Evolutionary conservation across 1,284 basidiomycete genomes (phyloP).

Genomic region (Pholiota adiposa): DNA sequence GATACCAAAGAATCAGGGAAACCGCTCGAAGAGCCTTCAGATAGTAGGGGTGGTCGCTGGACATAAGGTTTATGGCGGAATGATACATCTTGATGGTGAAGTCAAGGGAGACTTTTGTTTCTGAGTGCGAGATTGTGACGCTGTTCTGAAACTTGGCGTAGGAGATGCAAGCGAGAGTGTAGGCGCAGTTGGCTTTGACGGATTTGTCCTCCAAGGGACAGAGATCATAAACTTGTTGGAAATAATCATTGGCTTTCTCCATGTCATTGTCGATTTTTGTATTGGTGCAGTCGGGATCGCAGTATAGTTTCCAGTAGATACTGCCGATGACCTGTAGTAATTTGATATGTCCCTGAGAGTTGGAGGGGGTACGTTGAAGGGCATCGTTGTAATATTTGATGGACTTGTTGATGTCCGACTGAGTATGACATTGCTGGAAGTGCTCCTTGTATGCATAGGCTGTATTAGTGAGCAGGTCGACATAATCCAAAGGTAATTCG

Average conservation of each 20-base stretch:
- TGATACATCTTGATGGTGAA: no score
- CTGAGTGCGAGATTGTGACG: no score
- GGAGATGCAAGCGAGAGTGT: not conserved
- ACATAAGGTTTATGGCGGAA: no score
- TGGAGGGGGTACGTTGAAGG: not conserved
- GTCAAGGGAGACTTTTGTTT: no score
- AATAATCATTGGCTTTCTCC: slow-evolving; percentile 4
- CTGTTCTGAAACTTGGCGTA: not conserved
- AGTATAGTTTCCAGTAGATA: not conserved
- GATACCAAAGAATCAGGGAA: no score
- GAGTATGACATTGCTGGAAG: not conserved
- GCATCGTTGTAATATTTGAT: not conserved
- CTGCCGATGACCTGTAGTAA: slow-evolving; percentile 2
- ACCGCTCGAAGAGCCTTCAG: no score
- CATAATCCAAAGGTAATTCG: not conserved
- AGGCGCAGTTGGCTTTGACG: not conserved
- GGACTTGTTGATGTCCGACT: not conserved
- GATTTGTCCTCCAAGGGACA: not conserved
- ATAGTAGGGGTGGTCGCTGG: no score
- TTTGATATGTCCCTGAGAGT: not conserved
- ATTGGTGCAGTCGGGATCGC: not conserved
- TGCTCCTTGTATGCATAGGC: slow-evolving; percentile 2
- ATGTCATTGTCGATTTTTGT: not conserved
- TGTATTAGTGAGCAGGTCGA: slow-evolving; percentile 9
- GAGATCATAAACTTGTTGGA: not conserved